Conservation (phyloP, 2,329 filamentous ascomycete genomes). For the Capronia coronata region DNA sequence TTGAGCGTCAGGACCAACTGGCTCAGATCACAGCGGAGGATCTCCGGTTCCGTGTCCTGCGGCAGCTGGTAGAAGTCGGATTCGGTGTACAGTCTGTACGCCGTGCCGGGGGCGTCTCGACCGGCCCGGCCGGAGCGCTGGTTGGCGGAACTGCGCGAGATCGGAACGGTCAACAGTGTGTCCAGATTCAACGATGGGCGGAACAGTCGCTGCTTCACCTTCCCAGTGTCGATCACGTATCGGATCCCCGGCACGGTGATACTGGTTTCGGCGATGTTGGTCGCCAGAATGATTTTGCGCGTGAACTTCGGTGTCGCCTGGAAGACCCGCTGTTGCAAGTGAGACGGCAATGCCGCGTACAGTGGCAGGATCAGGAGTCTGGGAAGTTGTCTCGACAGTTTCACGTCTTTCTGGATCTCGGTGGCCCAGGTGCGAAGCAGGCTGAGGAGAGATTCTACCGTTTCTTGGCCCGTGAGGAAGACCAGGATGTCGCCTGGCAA, state of each 20-base stretch:
- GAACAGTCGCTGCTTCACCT: constrained; percentile 90
- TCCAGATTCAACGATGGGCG: constrained; percentile 78
- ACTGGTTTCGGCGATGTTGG: constrained; percentile 98
- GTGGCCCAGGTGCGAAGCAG: constrained; percentile 73
- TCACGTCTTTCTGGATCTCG: constrained; percentile 55
- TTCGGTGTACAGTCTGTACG: constrained; percentile 82
- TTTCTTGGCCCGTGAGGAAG: constrained; percentile 87
- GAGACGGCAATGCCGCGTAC: constrained; percentile 82
- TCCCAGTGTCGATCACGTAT: constrained; percentile 86
- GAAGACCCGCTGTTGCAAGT: constrained; percentile 81
- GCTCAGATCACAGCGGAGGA: constrained; percentile 80
- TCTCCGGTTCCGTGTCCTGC: constrained; percentile 76
- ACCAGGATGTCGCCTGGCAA: constrained; percentile 91
- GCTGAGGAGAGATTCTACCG: constrained; percentile 74
- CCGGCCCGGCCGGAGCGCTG: constrained; percentile 89
- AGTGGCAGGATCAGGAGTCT: constrained; percentile 68
- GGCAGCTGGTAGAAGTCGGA: constrained; percentile 63
- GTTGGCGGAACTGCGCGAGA: constrained; percentile 87
- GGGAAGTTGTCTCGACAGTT: constrained; percentile 50
- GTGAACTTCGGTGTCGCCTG: constrained; percentile 65
- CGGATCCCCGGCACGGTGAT: constrained; percentile 90
- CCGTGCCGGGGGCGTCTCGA: constrained; percentile 84
- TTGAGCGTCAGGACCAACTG: constrained; percentile 89
- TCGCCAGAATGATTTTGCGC: constrained; percentile 83
- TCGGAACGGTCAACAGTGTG: constrained; percentile 80